These are phyloP conservation scores for Fusarium sororula DNA, from an alignment of 2,329 filamentous ascomycete genomes.

Conservation along the genomic window DNA sequence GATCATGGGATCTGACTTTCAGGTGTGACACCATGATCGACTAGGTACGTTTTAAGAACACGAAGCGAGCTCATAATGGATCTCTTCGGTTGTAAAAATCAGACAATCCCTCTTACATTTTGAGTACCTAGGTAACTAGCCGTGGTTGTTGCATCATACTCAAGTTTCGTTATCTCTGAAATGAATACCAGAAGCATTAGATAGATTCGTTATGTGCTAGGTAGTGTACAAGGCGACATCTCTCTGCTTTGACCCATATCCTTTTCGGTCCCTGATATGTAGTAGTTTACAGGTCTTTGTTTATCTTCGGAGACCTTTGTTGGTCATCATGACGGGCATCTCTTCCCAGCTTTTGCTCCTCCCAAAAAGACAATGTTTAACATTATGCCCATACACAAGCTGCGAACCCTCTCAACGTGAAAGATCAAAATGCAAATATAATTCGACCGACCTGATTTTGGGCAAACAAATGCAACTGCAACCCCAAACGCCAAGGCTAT, in stretches of 20 bases:
- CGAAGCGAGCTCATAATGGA: background rate
- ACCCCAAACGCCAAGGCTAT: constrained; percentile 43
- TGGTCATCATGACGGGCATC: constrained; percentile 11
- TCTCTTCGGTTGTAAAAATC: background rate
- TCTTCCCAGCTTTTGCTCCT: constrained; percentile 24
- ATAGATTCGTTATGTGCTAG: constrained; percentile 40
- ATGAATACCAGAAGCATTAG: constrained; percentile 30
- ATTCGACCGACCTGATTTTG: constrained; percentile 17
- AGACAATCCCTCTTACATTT: background rate
- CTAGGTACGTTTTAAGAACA: background rate
- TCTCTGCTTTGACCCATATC: background rate
- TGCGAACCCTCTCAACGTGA: constrained; percentile 7
- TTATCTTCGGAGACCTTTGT: constrained; percentile 12
- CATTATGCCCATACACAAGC: constrained; percentile 27
- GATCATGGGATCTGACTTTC: constrained; percentile 28
- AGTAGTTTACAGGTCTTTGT: constrained; percentile 3
- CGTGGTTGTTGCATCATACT: background rate
- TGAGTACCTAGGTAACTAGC: background rate
- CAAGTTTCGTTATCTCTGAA: background rate
- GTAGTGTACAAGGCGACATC: constrained; percentile 36
- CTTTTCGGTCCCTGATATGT: background rate
- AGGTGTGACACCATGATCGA: background rate
- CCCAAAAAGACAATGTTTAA: constrained; percentile 20
- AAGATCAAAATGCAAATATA: constrained; percentile 37
- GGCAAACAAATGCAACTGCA: constrained; percentile 21